Base-by-base conservation (phyloP, 1,284 basidiomycete species). In the Ceratorhiza oryzae-sativae region DNA sequence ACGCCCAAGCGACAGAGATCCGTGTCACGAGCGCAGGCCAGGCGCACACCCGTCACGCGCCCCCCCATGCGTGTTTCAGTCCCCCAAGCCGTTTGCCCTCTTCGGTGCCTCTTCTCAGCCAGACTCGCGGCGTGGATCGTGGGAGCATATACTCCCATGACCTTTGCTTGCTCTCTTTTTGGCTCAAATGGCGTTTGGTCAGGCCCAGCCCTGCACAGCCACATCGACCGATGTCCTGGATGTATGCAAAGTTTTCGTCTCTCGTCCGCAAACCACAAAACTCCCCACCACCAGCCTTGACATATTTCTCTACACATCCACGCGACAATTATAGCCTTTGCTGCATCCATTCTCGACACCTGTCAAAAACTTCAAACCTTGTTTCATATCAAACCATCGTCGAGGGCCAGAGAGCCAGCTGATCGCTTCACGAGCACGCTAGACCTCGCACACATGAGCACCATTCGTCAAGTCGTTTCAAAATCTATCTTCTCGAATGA, bases 11-110 rank as follows among this genome's bases (percentile, higher is more conserved):
- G 51, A 46, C 65, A 48, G 65, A 56, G 51, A 46, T 36, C 51
- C 51, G 36, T 48, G 42, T 59, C 58, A 59, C 58, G 58, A 59
- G 58, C 39, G 58, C 9, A 36, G n/a, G 9, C 25, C 25, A 32
- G 51, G 6, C 36, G 36, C n/a, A n/a, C n/a, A n/a, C n/a, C n/a
- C n/a, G 65, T 68, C 65, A 68, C 65, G 65, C 65, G 65, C 65
- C 36, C 36, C 27, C n/a, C 25, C 32, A 41, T 9, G 53, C 49
- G 48, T 51, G 51, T 68, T 68, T 51, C 51, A 20, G 12, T 20
- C 12, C 36, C 13, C 36, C 8, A 39, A 6, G n/a, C n/a, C n/a
- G 18, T 39, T 36, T 58, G 27, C 49, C 49, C 61, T 45, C 18
- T 30, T 34, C 32, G 34, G 61, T 63, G 18, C 61, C 61, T 63